Conservation (phyloP, 1,284 basidiomycete species). For the Naganishia liquefaciens region DNA sequence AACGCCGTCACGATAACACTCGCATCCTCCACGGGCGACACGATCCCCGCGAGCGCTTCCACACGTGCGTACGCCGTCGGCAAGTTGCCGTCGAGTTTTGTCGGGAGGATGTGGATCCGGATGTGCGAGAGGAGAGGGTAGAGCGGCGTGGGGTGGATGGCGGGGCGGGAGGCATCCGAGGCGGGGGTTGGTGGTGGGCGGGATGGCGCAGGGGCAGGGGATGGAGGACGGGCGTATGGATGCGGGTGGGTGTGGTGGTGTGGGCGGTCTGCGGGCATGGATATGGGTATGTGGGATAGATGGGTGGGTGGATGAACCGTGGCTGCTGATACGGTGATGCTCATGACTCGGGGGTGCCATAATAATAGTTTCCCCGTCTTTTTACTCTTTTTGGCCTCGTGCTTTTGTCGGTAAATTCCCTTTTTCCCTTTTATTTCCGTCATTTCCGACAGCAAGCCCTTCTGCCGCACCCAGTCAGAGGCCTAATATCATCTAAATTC, state of each 20-base stretch:
- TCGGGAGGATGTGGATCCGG: slow-evolving; percentile 46
- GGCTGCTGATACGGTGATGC: no score
- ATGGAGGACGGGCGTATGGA: not conserved
- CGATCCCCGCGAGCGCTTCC: slow-evolving; percentile 47
- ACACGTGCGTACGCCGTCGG: slow-evolving; percentile 38
- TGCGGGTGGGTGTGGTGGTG: not conserved
- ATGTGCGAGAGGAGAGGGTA: slow-evolving; percentile 47
- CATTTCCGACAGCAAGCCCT: no score
- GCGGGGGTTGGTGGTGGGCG: slow-evolving; percentile 20
- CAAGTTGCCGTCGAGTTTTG: slow-evolving; percentile 44
- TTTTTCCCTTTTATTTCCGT: no score
- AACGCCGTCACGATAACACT: slow-evolving; percentile 45
- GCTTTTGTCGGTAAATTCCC: no score
- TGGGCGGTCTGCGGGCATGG: slow-evolving; percentile 19
- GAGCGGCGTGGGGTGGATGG: slow-evolving; percentile 2
- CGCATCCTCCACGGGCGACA: slow-evolving; percentile 38
- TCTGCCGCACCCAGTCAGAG: no score
- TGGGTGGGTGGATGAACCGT: not conserved
- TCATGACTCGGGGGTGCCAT: no score
- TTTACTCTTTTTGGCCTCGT: no score
- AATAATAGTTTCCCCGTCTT: no score
- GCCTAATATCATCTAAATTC: no score
- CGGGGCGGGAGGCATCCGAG: slow-evolving; percentile 2
- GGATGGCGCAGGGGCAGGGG: not conserved
- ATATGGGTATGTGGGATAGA: not conserved